Conservation (phyloP, 1,284 basidiomycete genomes). For the Acaromyces ingoldii region DNA sequence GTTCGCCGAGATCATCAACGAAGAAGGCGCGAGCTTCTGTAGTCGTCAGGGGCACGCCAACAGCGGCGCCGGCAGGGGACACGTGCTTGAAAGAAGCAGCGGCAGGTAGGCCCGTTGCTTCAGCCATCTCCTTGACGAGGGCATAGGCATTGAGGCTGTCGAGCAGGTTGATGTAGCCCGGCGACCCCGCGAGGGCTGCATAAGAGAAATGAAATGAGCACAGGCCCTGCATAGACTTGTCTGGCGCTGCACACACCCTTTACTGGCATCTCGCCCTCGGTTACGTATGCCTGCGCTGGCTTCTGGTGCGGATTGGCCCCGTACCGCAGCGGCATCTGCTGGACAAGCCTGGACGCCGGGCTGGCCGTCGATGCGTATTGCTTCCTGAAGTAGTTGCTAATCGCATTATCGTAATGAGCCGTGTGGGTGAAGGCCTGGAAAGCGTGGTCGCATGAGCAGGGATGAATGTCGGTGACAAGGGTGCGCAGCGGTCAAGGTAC, state of each 20-base stretch:
- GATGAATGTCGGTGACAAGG: too few relatives aligned
- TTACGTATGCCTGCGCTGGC: constrained; percentile 93
- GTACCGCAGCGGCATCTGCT: constrained; percentile 78
- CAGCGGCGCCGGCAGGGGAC: constrained; percentile 88
- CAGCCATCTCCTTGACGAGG: constrained; percentile 87
- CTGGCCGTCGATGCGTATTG: constrained; percentile 74
- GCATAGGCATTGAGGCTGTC: constrained; percentile 97
- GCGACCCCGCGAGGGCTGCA: constrained; percentile 81
- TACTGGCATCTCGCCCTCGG: constrained; percentile 84
- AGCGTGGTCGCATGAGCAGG: too few relatives aligned
- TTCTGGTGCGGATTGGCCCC: constrained; percentile 99
- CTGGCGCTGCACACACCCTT: constrained; percentile 61
- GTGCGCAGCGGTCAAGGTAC: too few relatives aligned
- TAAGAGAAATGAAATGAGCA: neutral
- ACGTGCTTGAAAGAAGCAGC: constrained; percentile 99
- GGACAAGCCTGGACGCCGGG: constrained; percentile 45
- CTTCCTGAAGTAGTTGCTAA: constrained; percentile 92
- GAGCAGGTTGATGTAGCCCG: constrained; percentile 98
- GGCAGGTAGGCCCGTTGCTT: constrained; percentile 74
- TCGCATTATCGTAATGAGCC: constrained; percentile 87
- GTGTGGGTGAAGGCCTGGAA: constrained; percentile 85
- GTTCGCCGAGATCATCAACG: constrained; percentile 84
- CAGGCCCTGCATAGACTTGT: constrained; percentile 22
- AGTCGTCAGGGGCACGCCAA: constrained; percentile 64
- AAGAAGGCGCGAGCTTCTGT: constrained; percentile 91